Evolutionary conservation across 139 green algal species (phyloP), one percentile per base, ranked within the genome.

Genomic region (Monoraphidium neglectum): DNA sequence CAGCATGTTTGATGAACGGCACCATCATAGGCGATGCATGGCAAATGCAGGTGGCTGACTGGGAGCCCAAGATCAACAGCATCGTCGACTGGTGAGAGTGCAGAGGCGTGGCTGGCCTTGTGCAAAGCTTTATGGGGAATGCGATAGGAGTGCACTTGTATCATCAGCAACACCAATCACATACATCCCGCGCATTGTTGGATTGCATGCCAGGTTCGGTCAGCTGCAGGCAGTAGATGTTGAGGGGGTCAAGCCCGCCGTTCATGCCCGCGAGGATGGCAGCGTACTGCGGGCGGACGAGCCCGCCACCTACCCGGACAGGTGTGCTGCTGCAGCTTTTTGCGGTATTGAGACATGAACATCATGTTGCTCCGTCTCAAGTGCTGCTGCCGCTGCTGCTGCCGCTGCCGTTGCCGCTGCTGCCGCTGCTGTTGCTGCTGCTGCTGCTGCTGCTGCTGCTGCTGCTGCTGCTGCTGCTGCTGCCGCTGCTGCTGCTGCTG

Each of bases 221-320:
- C 83, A 93, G 77, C 83, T 95, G 47, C 87, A 95, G 68, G 67
- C 82, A 32, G 84, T 93, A 24, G 86, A 94, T 35, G 83, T 93
- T 1, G 61, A 72, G 24, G 83, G 86, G 21, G 87, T 95, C 18
- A 23, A 66, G 15, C 91, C 91, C 23, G 84, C 88, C 26, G 81
- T 93, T 13, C 81, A 87, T 24, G 85, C 77, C 4, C 72, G 69
- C 4, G 66, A 84, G 13, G 72, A 83, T 18, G 79, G 76, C 51
- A 87, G 82, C 46, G 51, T 78, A n/a, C 76, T 93, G 68, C 78
- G 91, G 0, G 35, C 74, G 0, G 91, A 95, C 43, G 46, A 81
- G 62, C 70, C 83, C 8, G 13, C n/a, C 1, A 32, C 47, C 23
- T 84, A 82, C 38, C 30, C 33, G 5, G 40, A 71, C 61, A 78